A percentile compares a stretch with the other conserved stretches of the same genome.
phyloP scores from a whole-genome alignment of 306 rosid genomes.

The Carpinus viminea region DNA sequence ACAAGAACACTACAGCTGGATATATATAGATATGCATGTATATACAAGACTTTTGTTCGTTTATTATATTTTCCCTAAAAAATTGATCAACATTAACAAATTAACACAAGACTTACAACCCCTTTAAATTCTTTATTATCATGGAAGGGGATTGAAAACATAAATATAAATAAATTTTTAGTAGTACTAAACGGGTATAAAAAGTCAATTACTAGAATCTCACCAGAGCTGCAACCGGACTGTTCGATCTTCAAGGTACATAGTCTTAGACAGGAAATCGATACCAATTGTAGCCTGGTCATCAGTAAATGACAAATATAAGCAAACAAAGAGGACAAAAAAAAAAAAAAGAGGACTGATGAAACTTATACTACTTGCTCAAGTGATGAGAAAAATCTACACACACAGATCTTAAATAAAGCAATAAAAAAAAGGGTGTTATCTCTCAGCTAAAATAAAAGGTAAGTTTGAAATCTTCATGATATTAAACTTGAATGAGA shows the following conservation, averaged over 20 bases:
- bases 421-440: too few species aligned
- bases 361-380: not conserved
- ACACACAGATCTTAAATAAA: too few species aligned
- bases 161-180: not conserved
- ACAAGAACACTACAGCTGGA: too few species aligned
- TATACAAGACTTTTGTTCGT: too few species aligned
- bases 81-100: not conserved
- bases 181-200: not conserved
- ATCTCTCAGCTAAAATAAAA: too few species aligned
- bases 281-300: constrained; percentile 61
- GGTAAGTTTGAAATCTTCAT: too few species aligned
- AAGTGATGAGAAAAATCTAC: too few species aligned
- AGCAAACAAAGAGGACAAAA: not conserved
- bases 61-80: too few species aligned
- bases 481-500: too few species aligned
- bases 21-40: too few species aligned
- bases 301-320: not conserved
- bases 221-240: constrained; percentile 59
- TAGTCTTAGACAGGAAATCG: constrained; percentile 59
- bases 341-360: not conserved
- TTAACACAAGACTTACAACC: not conserved
- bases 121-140: not conserved
- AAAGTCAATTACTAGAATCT: constrained; percentile 9
- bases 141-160: constrained; percentile 2
- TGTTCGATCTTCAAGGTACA: constrained; percentile 68